phyloP scores from a whole-genome alignment of 768 basidiomycete species.

The Agrocybe praecox region DNA sequence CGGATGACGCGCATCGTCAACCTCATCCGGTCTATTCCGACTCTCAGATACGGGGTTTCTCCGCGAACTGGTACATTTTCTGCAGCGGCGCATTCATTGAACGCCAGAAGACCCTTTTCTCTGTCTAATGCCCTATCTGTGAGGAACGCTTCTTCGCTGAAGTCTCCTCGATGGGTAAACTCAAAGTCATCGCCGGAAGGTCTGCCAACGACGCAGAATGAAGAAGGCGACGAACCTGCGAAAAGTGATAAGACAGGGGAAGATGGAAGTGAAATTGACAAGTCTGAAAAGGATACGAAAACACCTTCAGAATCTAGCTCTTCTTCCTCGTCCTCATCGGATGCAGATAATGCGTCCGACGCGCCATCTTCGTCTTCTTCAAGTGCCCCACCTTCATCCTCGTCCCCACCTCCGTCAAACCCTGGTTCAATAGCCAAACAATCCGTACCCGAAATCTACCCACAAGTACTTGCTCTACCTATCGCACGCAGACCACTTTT shows the following conservation, averaged over 20 bases:
- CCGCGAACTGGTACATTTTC: background rate
- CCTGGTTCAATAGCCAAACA: constrained; percentile 75
- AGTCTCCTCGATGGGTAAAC: constrained; percentile 28
- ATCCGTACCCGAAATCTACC: constrained; percentile 88
- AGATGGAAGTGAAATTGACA: constrained; percentile 5
- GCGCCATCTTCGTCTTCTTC: constrained; percentile 13
- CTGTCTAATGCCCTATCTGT: constrained; percentile 10
- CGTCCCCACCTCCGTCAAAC: constrained; percentile 28
- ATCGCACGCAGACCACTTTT: constrained; percentile 95
- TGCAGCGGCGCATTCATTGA: background rate
- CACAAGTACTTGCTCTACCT: constrained; percentile 92
- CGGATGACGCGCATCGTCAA: constrained; percentile 14
- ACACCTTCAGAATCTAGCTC: constrained; percentile 16
- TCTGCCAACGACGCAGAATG: constrained; percentile 12
- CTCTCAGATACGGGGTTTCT: constrained; percentile 6
- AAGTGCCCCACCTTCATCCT: constrained; percentile 11
- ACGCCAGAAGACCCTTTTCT: constrained; percentile 11
- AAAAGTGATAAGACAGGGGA: constrained; percentile 9
- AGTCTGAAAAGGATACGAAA: constrained; percentile 13
- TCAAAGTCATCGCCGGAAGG: constrained; percentile 21
- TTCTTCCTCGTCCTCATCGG: constrained; percentile 18
- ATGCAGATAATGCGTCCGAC: constrained; percentile 10
- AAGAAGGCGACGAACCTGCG: constrained; percentile 4
- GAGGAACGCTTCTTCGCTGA: constrained; percentile 9
- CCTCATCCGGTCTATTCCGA: constrained; percentile 15